Evolutionary conservation across 345 rosid genomes (phyloP), one percentile per base, ranked within the genome.

Genomic region (Hevea brasiliensis): DNA sequence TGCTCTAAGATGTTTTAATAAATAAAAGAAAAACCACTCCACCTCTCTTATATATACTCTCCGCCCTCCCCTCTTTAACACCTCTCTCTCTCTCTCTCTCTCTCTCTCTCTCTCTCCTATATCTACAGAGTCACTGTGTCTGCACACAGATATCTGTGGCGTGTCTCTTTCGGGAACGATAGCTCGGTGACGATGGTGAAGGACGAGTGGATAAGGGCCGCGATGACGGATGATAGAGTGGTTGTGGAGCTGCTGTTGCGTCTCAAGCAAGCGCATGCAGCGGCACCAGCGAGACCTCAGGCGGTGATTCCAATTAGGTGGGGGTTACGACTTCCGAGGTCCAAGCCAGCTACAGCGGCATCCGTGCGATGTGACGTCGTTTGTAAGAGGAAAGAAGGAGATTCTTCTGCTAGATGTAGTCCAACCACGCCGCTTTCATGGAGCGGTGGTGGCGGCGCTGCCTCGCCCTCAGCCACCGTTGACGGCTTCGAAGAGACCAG

Each of bases 181-280:
- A 20, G 20, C 55, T 50, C 9, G 84, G 71, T 27, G 81, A 24
- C 42, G 85, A 59, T 55, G 73, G 61, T 72, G 47, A 81, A 65
- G 60, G 94, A 93, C 67, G 89, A 85, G 42, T 93, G 98, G 98
- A 85, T 93, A 45, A 77, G 54, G 48, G 80, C 89, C 42, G 98
- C 98, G 70, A 88, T 93, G 89, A 81, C 80, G 5, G 89, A 90
- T 55, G 89, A 86, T 81, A 73, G 56, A 21, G 76, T 90, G 65
- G 98, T 89, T 26, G 97, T 73, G 9, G 89, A 93, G 87, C 84
- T 93, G 20, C 85, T 93, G 20, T 15, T 89, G 13, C 78, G 89
- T 53, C 76, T 91, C 7, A 91, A 84, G 64, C 85, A 81, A 50
- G 77, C 84, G 17, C 83, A 78, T 69, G 73, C 77, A 17, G 72